Conservation (phyloP, 768 basidiomycete genomes). For the Boletus reticulatus region DNA sequence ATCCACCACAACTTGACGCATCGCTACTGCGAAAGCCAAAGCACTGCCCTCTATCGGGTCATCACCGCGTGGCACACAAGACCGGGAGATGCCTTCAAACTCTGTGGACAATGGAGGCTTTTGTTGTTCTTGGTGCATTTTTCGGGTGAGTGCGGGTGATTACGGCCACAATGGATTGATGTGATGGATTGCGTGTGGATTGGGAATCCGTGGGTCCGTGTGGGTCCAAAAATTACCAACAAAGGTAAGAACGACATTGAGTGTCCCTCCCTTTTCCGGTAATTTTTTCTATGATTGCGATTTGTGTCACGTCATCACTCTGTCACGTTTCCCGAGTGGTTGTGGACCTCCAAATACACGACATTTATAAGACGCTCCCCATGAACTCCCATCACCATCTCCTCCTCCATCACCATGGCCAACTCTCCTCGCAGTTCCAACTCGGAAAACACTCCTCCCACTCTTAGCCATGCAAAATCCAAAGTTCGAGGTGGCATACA, state of each 20-base stretch:
- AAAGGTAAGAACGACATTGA: constrained; percentile 10
- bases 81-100: no score
- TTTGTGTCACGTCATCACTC: constrained; percentile 27
- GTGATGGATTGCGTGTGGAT: constrained; percentile 27
- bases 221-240: constrained; percentile 32
- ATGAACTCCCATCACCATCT: background rate
- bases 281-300: constrained; percentile 30
- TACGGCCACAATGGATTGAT: background rate
- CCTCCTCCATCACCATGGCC: constrained; percentile 22
- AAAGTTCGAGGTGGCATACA: constrained; percentile 31
- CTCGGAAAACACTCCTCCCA: constrained; percentile 36
- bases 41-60: background rate
- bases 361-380: constrained; percentile 21
- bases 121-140: no score
- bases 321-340: constrained; percentile 22
- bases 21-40: background rate
- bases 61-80: background rate
- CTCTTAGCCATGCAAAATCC: constrained; percentile 4
- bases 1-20: no score
- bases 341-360: no score
- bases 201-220: constrained; percentile 19
- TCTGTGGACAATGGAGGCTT: background rate
- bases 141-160: background rate
- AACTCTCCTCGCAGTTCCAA: constrained; percentile 23
- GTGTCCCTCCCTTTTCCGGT: constrained; percentile 12